These are phyloP conservation scores for Hemerocallis citrina DNA, from an alignment of 106 monocot genomes.

Conservation along the genomic window DNA sequence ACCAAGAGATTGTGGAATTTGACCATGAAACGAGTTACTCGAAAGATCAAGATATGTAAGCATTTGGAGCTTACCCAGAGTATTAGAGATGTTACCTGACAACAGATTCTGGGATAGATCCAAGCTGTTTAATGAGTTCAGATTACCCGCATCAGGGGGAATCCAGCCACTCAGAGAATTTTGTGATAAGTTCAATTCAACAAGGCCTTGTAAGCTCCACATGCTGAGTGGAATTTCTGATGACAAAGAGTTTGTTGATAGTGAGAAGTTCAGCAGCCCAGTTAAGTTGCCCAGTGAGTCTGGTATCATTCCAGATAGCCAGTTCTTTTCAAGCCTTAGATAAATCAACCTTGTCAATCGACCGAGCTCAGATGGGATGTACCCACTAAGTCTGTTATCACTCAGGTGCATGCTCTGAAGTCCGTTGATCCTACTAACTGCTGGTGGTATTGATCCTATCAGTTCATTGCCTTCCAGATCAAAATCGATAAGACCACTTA, in stretches of 20 bases:
- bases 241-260: constrained; percentile 2
- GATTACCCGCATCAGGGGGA: neutral
- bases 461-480: neutral
- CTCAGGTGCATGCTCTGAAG: neutral
- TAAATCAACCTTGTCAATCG: neutral
- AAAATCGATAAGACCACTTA: neutral
- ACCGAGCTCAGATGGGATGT: constrained; percentile 9
- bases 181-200: constrained; percentile 2
- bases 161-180: constrained; percentile 7
- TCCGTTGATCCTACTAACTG: neutral
- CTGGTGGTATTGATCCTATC: neutral
- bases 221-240: constrained; percentile 4
- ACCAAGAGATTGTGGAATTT: constrained; percentile 13
- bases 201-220: neutral
- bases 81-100: constrained; percentile 6
- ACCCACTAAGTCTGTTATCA: neutral
- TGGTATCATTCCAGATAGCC: constrained; percentile 8
- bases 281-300: neutral
- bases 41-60: neutral
- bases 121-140: neutral
- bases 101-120: constrained; percentile 3
- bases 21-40: neutral
- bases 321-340: neutral
- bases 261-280: neutral
- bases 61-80: constrained; percentile 5